A percentile compares a stretch with the other conserved stretches of the same genome.
phyloP scores from a whole-genome alignment of 139 green algal genomes.

The Micractinium sp. region DNA sequence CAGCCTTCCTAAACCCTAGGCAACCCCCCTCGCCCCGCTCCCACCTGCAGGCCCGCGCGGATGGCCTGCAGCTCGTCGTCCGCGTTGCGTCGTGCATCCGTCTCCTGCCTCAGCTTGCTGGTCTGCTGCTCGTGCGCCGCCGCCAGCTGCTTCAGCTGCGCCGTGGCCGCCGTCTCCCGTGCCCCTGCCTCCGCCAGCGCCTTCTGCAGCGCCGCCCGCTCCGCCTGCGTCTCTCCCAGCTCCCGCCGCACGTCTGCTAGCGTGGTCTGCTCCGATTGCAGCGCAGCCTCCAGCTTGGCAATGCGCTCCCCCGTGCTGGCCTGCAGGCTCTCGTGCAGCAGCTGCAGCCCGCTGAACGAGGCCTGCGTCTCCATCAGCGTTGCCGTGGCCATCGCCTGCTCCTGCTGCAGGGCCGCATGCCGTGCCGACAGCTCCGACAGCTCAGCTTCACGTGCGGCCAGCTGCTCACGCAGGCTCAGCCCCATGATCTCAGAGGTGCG shows the following conservation, averaged over 20 bases:
- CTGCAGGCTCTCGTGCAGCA: background rate
- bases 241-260: background rate
- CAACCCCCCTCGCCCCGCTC: background rate
- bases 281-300: background rate
- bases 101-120: constrained; percentile 33
- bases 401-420: background rate
- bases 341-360: background rate
- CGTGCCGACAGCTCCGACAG: constrained; percentile 8
- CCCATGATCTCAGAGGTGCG: constrained; percentile 45
- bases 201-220: background rate
- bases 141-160: constrained; percentile 26
- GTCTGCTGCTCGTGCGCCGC: constrained; percentile 18
- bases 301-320: background rate
- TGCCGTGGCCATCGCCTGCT: background rate
- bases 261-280: background rate
- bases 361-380: background rate
- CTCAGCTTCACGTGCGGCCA: constrained; percentile 38
- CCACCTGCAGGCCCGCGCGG: constrained; percentile 34
- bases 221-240: background rate
- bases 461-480: constrained; percentile 44
- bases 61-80: constrained; percentile 44
- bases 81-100: constrained; percentile 31
- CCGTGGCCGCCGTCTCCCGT: background rate
- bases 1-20: background rate
- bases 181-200: background rate